Percentiles rank a stretch among this genome's conserved stretches.
Evolutionary conservation across 164 flowering plant species (phyloP).

Genomic region (Umbellularia californica): DNA sequence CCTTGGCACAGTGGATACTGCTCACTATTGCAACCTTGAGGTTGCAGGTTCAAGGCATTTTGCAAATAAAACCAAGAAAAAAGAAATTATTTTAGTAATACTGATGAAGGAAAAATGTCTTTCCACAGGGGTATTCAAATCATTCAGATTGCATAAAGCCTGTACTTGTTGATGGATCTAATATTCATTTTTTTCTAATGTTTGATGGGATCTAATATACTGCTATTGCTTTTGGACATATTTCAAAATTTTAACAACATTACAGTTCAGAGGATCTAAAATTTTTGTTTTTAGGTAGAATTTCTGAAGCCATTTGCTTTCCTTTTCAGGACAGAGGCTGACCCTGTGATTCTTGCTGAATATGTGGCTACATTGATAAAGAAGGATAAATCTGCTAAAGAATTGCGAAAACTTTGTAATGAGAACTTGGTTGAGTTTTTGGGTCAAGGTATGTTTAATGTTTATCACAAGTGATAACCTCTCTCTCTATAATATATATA

Average conservation of each 20-base stretch:
- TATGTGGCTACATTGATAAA: constrained; percentile 32
- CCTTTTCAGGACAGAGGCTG: constrained; percentile 36
- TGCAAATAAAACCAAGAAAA: no score
- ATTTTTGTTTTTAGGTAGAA: background rate
- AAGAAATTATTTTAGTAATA: background rate
- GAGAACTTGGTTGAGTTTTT: constrained; percentile 33
- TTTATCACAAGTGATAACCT: background rate
- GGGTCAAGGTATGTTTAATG: constrained; percentile 27
- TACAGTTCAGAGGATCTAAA: no score
- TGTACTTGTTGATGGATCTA: background rate
- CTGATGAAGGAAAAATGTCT: no score
- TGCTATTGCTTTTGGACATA: background rate
- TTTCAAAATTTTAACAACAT: no score
- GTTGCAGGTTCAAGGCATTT: background rate
- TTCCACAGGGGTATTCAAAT: no score
- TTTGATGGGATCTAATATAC: no score
- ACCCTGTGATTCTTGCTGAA: constrained; percentile 36
- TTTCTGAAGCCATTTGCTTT: constrained; percentile 1
- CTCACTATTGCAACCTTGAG: background rate
- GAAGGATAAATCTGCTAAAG: constrained; percentile 31
- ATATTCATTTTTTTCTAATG: no score
- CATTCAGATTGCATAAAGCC: no score
- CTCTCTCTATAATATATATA: no score
- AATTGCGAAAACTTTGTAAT: constrained; percentile 27
- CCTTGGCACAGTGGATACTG: no score